phyloP scores from a whole-genome alignment of 2,329 filamentous ascomycete species.

The Diaporthe eres region DNA sequence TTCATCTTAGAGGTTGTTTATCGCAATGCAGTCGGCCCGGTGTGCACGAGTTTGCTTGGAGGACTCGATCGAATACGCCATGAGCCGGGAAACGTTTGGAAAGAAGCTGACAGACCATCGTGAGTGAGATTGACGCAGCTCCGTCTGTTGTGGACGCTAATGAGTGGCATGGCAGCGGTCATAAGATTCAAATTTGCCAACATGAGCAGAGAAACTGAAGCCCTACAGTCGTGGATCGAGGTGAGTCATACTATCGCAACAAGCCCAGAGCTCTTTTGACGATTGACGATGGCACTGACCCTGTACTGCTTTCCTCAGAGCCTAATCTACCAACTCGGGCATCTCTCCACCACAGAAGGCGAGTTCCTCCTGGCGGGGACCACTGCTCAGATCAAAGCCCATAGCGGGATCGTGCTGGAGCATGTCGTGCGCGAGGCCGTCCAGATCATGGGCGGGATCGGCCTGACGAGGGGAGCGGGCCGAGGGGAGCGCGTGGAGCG shows the following conservation, averaged over 20 bases:
- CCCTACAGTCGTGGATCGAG: constrained; percentile 43
- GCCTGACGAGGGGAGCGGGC: constrained; percentile 41
- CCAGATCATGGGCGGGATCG: constrained; percentile 43
- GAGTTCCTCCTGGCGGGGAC: constrained; percentile 48
- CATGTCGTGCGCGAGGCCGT: constrained; percentile 41
- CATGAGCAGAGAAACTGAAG: constrained; percentile 42
- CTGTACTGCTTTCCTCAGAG: constrained; percentile 22
- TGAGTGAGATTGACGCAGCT: not conserved
- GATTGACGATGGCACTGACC: not conserved
- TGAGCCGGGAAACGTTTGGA: constrained; percentile 43
- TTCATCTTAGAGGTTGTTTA: constrained; percentile 57
- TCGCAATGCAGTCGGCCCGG: constrained; percentile 67
- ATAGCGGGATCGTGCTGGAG: constrained; percentile 42
- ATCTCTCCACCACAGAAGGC: constrained; percentile 37
- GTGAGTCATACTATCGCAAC: not conserved
- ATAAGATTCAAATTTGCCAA: constrained; percentile 44
- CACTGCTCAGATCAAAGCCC: constrained; percentile 43
- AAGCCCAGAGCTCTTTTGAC: not conserved
- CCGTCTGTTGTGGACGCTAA: not conserved
- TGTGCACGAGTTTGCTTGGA: constrained; percentile 66
- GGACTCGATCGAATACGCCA: constrained; percentile 57
- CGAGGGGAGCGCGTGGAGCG: constrained; percentile 43
- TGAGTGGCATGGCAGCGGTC: constrained; percentile 28
- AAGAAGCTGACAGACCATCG: constrained; percentile 41
- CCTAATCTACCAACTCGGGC: constrained; percentile 61